These are phyloP conservation scores for Solanum chilense DNA, from an alignment of 257 asterid genomes.

Conservation along the genomic window DNA sequence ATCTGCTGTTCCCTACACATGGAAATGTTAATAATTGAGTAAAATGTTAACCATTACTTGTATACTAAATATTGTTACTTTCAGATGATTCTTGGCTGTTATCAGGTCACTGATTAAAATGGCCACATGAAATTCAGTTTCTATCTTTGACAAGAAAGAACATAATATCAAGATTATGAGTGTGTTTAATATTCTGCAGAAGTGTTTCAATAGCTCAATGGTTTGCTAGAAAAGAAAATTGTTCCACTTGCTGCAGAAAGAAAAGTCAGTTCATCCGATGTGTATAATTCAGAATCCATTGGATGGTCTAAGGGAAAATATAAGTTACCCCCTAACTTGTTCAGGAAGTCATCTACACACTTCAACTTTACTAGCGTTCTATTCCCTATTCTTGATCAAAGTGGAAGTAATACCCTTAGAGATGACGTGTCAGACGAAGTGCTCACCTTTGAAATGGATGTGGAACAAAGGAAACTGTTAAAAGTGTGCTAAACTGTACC, in stretches of 20 bases:
- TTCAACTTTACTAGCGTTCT: background rate
- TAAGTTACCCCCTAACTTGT: background rate
- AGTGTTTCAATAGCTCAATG: too few relatives aligned
- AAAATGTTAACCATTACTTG: background rate
- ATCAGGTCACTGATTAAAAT: too few relatives aligned
- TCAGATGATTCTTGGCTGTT: background rate
- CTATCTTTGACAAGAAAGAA: background rate
- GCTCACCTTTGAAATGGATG: background rate
- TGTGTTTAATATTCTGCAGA: background rate
- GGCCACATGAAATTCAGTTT: background rate
- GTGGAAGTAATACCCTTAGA: background rate
- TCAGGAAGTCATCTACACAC: background rate
- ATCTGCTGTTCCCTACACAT: conserved; percentile 75
- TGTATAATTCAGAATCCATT: background rate
- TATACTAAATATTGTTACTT: conserved; percentile 5
- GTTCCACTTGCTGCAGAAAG: background rate
- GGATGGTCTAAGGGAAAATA: background rate
- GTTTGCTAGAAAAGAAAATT: background rate
- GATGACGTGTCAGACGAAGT: background rate
- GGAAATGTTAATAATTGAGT: background rate
- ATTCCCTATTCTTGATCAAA: background rate
- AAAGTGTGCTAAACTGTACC: background rate
- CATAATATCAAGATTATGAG: background rate
- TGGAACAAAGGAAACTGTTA: background rate
- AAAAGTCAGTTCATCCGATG: background rate